Evolutionary conservation across 2,329 filamentous ascomycete genomes (phyloP).

Genomic region (Ophiocordyceps camponoti-leonardi): DNA sequence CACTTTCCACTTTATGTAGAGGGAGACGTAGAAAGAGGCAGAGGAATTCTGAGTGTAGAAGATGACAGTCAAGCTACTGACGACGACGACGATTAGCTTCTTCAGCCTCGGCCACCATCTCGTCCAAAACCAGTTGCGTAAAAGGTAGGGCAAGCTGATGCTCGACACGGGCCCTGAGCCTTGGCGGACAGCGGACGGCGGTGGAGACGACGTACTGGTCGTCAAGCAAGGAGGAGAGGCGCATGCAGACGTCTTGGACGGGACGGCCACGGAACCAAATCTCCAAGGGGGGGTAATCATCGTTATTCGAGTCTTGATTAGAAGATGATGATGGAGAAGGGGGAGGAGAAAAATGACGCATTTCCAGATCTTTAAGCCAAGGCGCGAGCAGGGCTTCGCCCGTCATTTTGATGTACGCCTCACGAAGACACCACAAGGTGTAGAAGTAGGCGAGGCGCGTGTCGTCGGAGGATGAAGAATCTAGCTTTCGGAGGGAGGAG

Average conservation of each 20-base stretch:
- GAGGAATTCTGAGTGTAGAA: no score
- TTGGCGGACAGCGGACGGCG: constrained; percentile 18
- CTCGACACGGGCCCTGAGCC: constrained; percentile 20
- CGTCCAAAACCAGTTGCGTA: constrained; percentile 17
- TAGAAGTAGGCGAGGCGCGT: constrained; percentile 60
- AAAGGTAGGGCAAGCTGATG: constrained; percentile 17
- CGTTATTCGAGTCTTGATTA: not conserved
- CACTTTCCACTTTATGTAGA: no score
- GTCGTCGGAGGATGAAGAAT: constrained; percentile 20
- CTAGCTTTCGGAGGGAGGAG: constrained; percentile 27
- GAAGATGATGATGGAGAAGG: no score
- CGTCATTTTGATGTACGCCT: constrained; percentile 71
- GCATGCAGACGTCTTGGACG: constrained; percentile 17
- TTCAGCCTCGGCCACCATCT: constrained; percentile 28
- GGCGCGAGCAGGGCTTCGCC: constrained; percentile 59
- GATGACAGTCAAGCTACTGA: not conserved
- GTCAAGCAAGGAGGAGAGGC: constrained; percentile 18
- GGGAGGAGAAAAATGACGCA: constrained; percentile 44
- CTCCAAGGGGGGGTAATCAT: constrained; percentile 9
- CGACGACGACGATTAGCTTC: not conserved
- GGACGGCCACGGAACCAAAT: constrained; percentile 13
- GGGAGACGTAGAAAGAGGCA: no score
- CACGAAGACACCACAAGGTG: constrained; percentile 61
- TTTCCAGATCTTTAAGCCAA: constrained; percentile 57
- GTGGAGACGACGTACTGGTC: constrained; percentile 39